Evolutionary conservation across 768 basidiomycete genomes (phyloP), one percentile per base, ranked within the genome.

Genomic region (Rhodocollybia butyracea): DNA sequence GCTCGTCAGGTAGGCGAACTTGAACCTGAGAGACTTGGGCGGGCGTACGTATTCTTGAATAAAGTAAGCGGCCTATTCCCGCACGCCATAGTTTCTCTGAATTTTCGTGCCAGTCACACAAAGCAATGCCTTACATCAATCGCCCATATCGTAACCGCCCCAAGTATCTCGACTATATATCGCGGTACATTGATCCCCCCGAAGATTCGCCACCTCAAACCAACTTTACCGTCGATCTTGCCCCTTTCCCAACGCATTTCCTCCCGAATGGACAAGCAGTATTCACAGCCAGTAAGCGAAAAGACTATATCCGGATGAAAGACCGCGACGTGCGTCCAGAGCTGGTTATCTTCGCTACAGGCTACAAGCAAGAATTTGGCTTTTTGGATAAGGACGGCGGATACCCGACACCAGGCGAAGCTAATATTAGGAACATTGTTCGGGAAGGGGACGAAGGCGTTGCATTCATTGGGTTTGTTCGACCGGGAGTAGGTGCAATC

Each of bases 21-120:
- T 2, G 79, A 79, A 17, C 70, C 74, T 0, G 77, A 78, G 24
- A 68, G 81, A 30, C 71, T 83, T 26, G 84, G 84, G 1, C 68
- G 84, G 43, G 83, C 84, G 17, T 86, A 84, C 64, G 82, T 83
- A 26, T 86, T 86, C 64, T 66, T 85, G 52, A 84, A 83, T 68
- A 84, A 83, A 66, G 77, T 77, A 46, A 45, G 57, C 52, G 32
- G 19, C 24, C 13, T 52, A 26, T 39, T 21, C 19, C 27, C 27
- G 27, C 22, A 24, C 24, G 24, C 42, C 5, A 10, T 54, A 17
- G 10, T 30, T 30, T 11, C 21, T 55, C 21, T 54, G 29, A 47
- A 41, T 39, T 21, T 11, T 27, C 27, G n/a, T 24, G 38, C 54
- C 11, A 82, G 75, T 80, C 79, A 2, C 76, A 77, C 60, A 79